These are phyloP conservation scores for Aschersonia sp. DNA, from an alignment of 2,329 filamentous ascomycete species.

Conservation along the genomic window DNA sequence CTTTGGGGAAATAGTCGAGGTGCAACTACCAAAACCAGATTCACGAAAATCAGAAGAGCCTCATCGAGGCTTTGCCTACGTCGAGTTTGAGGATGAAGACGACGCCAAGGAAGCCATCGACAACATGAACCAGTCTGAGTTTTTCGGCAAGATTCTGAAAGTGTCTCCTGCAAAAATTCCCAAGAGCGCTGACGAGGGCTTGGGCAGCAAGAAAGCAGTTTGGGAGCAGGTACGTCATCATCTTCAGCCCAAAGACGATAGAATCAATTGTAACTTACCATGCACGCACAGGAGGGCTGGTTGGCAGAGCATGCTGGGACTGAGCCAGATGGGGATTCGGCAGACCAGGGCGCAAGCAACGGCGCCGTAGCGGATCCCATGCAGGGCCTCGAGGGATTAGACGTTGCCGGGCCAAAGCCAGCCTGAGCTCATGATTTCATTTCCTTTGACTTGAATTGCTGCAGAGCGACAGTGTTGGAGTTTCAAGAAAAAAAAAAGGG, in stretches of 20 bases:
- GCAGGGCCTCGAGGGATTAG: conserved; percentile 85
- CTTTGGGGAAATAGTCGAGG: conserved; percentile 88
- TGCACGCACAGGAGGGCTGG: conserved; percentile 66
- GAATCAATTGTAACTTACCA: not conserved
- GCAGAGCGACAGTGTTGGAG: conserved; percentile 32
- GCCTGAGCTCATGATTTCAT: conserved; percentile 30
- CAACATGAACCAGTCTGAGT: conserved; percentile 96
- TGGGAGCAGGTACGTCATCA: conserved; percentile 74
- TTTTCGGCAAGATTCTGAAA: conserved; percentile 84
- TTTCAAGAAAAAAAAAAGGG: conserved; percentile 5
- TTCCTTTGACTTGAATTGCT: conserved; percentile 9
- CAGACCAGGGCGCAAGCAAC: conserved; percentile 17
- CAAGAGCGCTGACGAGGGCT: conserved; percentile 72
- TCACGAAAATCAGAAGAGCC: conserved; percentile 60
- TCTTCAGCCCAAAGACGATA: not conserved
- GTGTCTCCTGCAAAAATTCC: conserved; percentile 85
- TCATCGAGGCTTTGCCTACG: conserved; percentile 90
- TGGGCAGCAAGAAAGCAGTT: conserved; percentile 85
- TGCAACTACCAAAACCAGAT: conserved; percentile 81
- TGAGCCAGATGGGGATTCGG: conserved; percentile 42
- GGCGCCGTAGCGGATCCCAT: conserved; percentile 65
- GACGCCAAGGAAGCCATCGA: conserved; percentile 94
- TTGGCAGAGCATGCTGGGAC: conserved; percentile 77
- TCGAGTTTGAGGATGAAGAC: conserved; percentile 75
- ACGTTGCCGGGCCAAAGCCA: conserved; percentile 82